Conservation (phyloP, 1,139 yeast species). For the Geotrichum phurueaensis region DNA sequence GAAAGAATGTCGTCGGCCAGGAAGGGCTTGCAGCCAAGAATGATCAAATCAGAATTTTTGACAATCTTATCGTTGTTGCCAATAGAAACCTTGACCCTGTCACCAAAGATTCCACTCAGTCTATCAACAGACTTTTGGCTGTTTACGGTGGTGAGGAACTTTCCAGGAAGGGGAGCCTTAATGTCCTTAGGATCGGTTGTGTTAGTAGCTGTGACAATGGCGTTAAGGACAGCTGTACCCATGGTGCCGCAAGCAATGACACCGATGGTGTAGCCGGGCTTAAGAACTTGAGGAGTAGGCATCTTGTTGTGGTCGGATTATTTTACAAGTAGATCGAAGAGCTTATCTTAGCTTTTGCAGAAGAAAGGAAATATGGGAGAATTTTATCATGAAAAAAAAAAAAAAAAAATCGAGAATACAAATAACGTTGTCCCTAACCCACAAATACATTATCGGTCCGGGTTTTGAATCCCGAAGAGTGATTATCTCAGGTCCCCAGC, state of each 20-base stretch:
- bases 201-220: conserved; percentile 51
- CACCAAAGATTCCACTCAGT: conserved; percentile 42
- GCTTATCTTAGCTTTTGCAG: not conserved
- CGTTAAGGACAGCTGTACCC: conserved; percentile 93
- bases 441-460: no score
- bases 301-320: not conserved
- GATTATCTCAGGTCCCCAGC: no score
- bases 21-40: conserved; percentile 84
- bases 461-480: no score
- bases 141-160: conserved; percentile 71
- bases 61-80: conserved; percentile 58
- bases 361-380: not conserved
- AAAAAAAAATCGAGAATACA: not conserved
- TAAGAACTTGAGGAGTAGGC: conserved; percentile 18
- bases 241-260: conserved; percentile 92
- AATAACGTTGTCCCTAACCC: not conserved
- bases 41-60: conserved; percentile 56
- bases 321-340: not conserved
- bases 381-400: not conserved
- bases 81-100: conserved; percentile 48
- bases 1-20: conserved; percentile 56
- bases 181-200: conserved; percentile 25
- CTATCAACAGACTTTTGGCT: conserved; percentile 47
- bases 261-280: conserved; percentile 55
- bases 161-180: conserved; percentile 45